Conservation (phyloP, 768 basidiomycete genomes). For the Rickenella mellea region DNA sequence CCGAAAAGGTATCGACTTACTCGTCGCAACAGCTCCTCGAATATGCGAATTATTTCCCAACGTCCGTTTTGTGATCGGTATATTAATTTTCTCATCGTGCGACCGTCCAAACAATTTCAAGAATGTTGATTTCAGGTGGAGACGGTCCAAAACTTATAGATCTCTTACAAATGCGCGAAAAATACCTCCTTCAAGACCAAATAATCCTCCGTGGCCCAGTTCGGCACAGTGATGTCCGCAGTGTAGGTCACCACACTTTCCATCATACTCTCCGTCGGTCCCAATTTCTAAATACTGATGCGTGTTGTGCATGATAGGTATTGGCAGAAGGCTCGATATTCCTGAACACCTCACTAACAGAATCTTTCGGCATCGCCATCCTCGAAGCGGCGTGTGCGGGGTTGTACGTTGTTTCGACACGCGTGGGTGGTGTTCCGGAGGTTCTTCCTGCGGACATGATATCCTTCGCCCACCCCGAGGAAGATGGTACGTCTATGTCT, state of each 20-base stretch:
- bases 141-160: conserved; percentile 95
- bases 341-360: conserved; percentile 92
- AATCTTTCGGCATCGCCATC: conserved; percentile 95
- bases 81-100: conserved; percentile 9
- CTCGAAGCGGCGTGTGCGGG: conserved; percentile 95
- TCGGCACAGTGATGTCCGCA: conserved; percentile 71
- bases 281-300: neutral
- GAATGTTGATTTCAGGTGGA: conserved; percentile 49
- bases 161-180: conserved; percentile 91
- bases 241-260: conserved; percentile 35
- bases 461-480: conserved; percentile 87
- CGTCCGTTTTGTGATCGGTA: conserved; percentile 83
- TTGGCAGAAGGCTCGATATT: conserved; percentile 82
- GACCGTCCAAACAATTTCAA: neutral
- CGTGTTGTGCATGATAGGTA: conserved; percentile 38
- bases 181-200: conserved; percentile 78
- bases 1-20: conserved; percentile 91
- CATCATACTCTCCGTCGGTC: neutral
- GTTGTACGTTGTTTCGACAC: conserved; percentile 87
- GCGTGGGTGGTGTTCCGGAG: conserved; percentile 93
- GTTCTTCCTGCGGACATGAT: conserved; percentile 93
- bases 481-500: conserved; percentile 69
- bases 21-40: conserved; percentile 84
- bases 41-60: conserved; percentile 82
- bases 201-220: conserved; percentile 86